Conservation (phyloP, 2,329 filamentous ascomycete genomes). For the Scytalidium lignicola region DNA sequence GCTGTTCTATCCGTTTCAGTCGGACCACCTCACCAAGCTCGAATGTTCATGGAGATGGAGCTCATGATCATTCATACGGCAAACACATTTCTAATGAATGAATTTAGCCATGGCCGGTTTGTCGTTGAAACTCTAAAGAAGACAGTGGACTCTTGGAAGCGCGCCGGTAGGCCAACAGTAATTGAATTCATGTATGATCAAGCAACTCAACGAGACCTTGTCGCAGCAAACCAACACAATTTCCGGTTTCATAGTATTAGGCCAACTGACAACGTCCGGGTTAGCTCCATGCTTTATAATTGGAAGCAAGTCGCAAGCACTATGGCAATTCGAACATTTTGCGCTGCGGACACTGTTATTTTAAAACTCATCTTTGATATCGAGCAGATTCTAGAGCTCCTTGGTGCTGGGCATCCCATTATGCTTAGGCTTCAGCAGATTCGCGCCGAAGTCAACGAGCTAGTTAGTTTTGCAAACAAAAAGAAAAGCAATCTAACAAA, state of each 20-base stretch:
- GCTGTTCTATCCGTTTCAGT: constrained; percentile 21
- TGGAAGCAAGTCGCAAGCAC: constrained; percentile 42
- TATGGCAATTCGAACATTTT: constrained; percentile 45
- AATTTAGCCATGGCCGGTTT: constrained; percentile 26
- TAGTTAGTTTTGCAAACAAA: constrained; percentile 14
- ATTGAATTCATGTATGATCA: constrained; percentile 48
- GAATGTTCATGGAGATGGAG: constrained; percentile 25
- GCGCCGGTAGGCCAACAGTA: constrained; percentile 41
- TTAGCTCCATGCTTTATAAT: constrained; percentile 37
- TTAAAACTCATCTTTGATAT: constrained; percentile 44
- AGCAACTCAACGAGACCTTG: constrained; percentile 41
- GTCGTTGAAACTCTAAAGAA: constrained; percentile 24
- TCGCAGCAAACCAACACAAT: constrained; percentile 38
- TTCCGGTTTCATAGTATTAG: constrained; percentile 40
- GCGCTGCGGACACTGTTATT: constrained; percentile 41
- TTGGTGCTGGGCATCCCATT: constrained; percentile 27
- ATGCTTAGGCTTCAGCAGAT: constrained; percentile 23
- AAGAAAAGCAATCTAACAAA: constrained; percentile 2
- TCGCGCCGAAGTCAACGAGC: constrained; percentile 17
- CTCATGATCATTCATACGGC: constrained; percentile 25
- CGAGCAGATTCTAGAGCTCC: constrained; percentile 42
- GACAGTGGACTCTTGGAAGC: constrained; percentile 31
- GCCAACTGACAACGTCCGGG: constrained; percentile 31
- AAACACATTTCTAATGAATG: constrained; percentile 27
- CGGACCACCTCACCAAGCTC: constrained; percentile 21